Evolutionary conservation across 495 filamentous ascomycete species (phyloP), one percentile per base, ranked within the genome.

Genomic region (Aspergillus taichungensis): DNA sequence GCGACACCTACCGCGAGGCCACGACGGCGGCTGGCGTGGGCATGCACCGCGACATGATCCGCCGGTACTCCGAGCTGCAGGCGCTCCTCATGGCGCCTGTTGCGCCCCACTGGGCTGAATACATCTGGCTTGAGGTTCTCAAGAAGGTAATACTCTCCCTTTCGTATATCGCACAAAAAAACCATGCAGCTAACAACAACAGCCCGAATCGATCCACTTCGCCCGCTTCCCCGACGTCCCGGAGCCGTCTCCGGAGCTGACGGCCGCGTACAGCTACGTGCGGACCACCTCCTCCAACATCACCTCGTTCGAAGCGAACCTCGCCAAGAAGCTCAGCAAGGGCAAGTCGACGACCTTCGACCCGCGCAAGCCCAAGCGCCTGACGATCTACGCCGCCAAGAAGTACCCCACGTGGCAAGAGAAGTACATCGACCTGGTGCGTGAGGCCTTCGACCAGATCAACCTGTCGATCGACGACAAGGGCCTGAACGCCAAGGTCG

Each of bases 51-150:
- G 81, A 85, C 51, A 68, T 90, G 32, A 71, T 88, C 10, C 57
- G 73, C 49, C 76, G 81, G 52, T 98, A 95, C 63, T 79, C 92
- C 46, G 80, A 88, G 60, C 76, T 92, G n/a, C 91, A 97, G 64
- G 82, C 86, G 41, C 74, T 92, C 33, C 68, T 92, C 51, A 68
- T 95, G 41, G 75, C 81, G 7, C 80, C 84, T 29, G 82, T 92
- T 50, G 84, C 90, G 8, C 92, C 92, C 41, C 92, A 98, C 69
- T 98, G 88, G 85, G 74, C 88, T 41, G 92, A 97, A 54, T 86
- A 94, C 60, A 78, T 98, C 56, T 97, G 87, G 86, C 77, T 81
- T 32, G 88, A 96, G 64, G 74, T 96, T 8, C 80, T 98, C 46
- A 74, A 80, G 48, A 84, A 94, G 66, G 75, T 78, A 10, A n/a